Percentiles rank a stretch among this genome's conserved stretches.
phyloP scores from a whole-genome alignment of 148 eudicot species.

The Oxyria digyna region DNA sequence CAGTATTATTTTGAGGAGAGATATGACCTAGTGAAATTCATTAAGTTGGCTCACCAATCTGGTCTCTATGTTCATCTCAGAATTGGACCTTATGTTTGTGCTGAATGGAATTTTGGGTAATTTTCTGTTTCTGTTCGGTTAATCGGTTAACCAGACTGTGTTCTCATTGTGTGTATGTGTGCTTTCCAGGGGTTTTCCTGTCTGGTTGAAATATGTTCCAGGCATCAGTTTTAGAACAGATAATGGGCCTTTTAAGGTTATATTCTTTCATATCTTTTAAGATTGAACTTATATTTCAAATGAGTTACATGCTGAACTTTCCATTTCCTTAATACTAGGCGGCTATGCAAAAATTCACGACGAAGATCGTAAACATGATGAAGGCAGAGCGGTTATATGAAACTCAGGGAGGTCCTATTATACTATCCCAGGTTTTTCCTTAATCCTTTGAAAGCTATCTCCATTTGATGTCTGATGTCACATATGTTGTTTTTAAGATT shows the following conservation, averaged over 20 bases:
- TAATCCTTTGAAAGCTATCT: neutral
- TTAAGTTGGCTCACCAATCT: conserved; percentile 64
- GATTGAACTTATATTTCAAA: neutral
- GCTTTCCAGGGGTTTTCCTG: conserved; percentile 79
- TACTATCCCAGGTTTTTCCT: conserved; percentile 64
- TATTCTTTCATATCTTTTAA: neutral
- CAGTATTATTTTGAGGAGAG: conserved; percentile 86
- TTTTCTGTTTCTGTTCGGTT: conserved; percentile 3
- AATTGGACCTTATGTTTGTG: conserved; percentile 92
- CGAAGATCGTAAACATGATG: conserved; percentile 84
- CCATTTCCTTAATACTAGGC: conserved; percentile 24
- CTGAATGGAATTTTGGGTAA: conserved; percentile 98
- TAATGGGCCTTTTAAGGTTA: conserved; percentile 86
- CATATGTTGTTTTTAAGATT: neutral
- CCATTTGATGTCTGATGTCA: neutral
- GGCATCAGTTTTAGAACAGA: conserved; percentile 87
- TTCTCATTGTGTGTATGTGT: conserved; percentile 1
- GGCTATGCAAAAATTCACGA: conserved; percentile 77
- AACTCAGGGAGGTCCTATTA: conserved; percentile 92
- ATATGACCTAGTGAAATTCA: conserved; percentile 76
- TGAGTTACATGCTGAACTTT: neutral
- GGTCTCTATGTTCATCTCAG: conserved; percentile 83
- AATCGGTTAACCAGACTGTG: too few species aligned
- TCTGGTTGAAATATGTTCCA: conserved; percentile 83
- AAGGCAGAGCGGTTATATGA: conserved; percentile 62